These are phyloP conservation scores for Metschnikowia corniflorae DNA, from an alignment of 805 yeast genomes.

Conservation along the genomic window DNA sequence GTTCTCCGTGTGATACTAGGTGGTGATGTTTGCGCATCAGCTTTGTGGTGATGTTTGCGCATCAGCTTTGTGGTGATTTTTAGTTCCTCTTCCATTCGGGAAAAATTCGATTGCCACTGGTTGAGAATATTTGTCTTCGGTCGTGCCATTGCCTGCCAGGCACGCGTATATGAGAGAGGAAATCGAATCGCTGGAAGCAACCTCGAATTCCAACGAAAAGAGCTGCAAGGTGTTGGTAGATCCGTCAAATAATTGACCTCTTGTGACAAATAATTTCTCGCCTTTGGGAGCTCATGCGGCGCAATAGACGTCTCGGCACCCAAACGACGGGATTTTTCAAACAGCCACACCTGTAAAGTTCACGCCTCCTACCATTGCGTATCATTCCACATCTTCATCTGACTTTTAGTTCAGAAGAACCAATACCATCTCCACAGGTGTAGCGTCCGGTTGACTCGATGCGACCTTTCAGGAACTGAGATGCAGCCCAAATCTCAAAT, in stretches of 20 bases:
- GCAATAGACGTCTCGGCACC: slow-evolving; percentile 44
- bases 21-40: no score
- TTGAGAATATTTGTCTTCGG: slow-evolving; percentile 20
- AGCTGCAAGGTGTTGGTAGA: slow-evolving; percentile 16
- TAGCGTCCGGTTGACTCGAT: slow-evolving; percentile 24
- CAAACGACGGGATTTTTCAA: slow-evolving; percentile 70
- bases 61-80: no score
- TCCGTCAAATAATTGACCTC: slow-evolving; percentile 20
- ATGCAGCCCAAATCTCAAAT: slow-evolving; percentile 59
- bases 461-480: slow-evolving; percentile 63
- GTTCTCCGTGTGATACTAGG: no score
- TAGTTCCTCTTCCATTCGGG: no score
- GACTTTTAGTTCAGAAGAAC: background rate
- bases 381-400: slow-evolving; percentile 5
- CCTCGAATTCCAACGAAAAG: slow-evolving; percentile 20
- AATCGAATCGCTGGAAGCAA: slow-evolving; percentile 3
- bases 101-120: slow-evolving; percentile 25
- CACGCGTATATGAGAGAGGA: slow-evolving; percentile 8
- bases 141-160: slow-evolving; percentile 1
- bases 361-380: slow-evolving; percentile 67
- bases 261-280: slow-evolving; percentile 23
- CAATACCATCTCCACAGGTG: slow-evolving; percentile 38
- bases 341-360: slow-evolving; percentile 56
- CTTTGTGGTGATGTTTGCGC: no score
- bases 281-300: slow-evolving; percentile 18